Evolutionary conservation across 139 green algal species (phyloP).

Genomic region (Chlorella sp.): DNA sequence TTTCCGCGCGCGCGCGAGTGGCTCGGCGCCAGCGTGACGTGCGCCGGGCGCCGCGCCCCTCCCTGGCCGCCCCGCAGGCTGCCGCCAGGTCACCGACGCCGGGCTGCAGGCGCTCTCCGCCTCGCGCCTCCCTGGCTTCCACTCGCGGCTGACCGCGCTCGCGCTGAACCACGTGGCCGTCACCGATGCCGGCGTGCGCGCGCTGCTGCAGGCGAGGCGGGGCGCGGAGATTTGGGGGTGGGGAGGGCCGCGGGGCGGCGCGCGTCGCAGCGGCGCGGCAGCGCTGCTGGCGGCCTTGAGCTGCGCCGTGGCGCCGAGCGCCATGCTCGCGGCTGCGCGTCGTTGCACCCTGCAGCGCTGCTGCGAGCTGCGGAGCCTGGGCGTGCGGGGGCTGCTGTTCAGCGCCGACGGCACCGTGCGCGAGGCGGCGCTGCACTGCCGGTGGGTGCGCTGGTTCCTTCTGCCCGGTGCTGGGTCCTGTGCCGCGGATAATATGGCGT

Average conservation of each 20-base stretch:
- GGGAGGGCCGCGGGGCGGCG: no score
- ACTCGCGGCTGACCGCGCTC: neutral
- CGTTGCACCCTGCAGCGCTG: no score
- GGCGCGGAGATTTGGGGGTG: no score
- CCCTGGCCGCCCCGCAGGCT: neutral
- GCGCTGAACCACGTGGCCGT: conserved; percentile 22
- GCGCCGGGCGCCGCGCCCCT: no score
- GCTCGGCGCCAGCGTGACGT: no score
- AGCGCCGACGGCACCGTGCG: conserved; percentile 7
- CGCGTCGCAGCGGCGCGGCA: no score
- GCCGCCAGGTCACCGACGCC: conserved; percentile 13
- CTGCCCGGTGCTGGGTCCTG: neutral
- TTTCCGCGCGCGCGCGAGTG: no score
- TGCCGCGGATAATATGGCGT: no score
- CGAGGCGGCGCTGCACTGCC: neutral
- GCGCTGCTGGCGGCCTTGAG: no score
- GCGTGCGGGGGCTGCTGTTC: conserved; percentile 23
- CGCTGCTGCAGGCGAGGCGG: no score
- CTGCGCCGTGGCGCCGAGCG: no score
- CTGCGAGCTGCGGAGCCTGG: conserved; percentile 11
- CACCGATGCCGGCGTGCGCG: neutral
- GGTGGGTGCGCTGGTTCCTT: neutral
- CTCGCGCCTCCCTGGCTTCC: neutral
- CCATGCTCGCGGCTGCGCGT: no score
- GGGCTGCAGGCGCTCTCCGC: conserved; percentile 2